A percentile compares a stretch with the other conserved stretches of the same genome.
phyloP scores from a whole-genome alignment of 495 filamentous ascomycete genomes.

The Lophiostoma macrostomum region DNA sequence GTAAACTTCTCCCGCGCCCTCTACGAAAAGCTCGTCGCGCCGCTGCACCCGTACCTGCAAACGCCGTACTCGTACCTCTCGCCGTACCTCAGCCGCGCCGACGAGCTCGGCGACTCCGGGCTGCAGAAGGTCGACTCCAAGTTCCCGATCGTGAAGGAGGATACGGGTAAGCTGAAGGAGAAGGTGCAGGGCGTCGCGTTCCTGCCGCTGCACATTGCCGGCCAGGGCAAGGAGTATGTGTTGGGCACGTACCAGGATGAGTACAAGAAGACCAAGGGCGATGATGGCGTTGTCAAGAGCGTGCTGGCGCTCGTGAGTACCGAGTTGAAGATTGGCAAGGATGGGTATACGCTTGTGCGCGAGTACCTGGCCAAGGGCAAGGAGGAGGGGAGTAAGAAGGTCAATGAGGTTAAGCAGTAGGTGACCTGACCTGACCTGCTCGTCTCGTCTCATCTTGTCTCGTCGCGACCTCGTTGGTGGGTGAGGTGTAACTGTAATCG shows the following conservation, averaged over 20 bases:
- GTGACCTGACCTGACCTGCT: no score
- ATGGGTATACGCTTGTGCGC: conserved; percentile 57
- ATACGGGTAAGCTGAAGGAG: conserved; percentile 70
- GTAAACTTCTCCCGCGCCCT: conserved; percentile 65
- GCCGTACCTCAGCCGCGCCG: conserved; percentile 80
- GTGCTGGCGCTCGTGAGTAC: conserved; percentile 75
- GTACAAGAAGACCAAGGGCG: conserved; percentile 69
- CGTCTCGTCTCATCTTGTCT: no score
- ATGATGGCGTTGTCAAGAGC: conserved; percentile 60
- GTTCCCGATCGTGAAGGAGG: conserved; percentile 87
- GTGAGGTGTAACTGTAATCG: no score
- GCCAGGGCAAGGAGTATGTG: conserved; percentile 73
- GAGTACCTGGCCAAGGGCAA: conserved; percentile 48
- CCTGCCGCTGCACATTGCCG: conserved; percentile 63
- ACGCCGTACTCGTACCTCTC: conserved; percentile 73
- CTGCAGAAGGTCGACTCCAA: conserved; percentile 70
- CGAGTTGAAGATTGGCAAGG: conserved; percentile 65
- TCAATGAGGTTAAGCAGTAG: conserved; percentile 29
- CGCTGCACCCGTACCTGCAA: conserved; percentile 72
- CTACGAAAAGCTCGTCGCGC: conserved; percentile 65
- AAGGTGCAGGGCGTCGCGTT: conserved; percentile 61
- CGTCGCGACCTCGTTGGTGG: no score
- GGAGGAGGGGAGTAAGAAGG: conserved; percentile 32
- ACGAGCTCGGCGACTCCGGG: conserved; percentile 71
- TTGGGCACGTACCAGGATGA: conserved; percentile 67